These are phyloP conservation scores for Coemansia sp. DNA, from an alignment of 371 early-diverging fungal genomes.

Conservation along the genomic window DNA sequence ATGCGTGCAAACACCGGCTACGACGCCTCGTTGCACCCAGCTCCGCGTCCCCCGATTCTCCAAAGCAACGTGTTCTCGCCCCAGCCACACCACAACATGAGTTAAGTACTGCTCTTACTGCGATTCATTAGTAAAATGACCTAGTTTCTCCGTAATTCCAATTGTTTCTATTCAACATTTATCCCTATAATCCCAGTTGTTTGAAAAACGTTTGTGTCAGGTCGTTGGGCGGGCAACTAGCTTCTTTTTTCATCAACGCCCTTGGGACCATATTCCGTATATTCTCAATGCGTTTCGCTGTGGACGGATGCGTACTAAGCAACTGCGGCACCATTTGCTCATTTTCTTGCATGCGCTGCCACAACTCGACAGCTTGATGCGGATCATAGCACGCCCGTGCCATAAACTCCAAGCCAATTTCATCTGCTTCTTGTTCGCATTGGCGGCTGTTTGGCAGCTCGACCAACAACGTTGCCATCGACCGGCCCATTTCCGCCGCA, in stretches of 20 bases:
- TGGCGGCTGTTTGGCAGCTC: slow-evolving; percentile 83
- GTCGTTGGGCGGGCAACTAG: slow-evolving; percentile 49
- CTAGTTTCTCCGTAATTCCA: background rate
- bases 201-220: slow-evolving; percentile 18
- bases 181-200: background rate
- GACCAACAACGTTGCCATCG: slow-evolving; percentile 61
- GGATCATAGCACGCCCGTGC: slow-evolving; percentile 93
- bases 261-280: slow-evolving; percentile 72
- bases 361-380: slow-evolving; percentile 65
- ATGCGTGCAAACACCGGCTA: background rate
- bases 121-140: background rate
- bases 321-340: slow-evolving; percentile 61
- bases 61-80: slow-evolving; percentile 9
- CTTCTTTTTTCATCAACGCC: slow-evolving; percentile 52
- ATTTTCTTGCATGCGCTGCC: slow-evolving; percentile 56
- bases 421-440: slow-evolving; percentile 91
- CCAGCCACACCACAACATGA: background rate
- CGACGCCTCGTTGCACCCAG: background rate
- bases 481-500: slow-evolving; percentile 54
- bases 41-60: background rate
- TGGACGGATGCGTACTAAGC: slow-evolving; percentile 84
- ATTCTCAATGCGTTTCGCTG: slow-evolving; percentile 66
- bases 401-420: slow-evolving; percentile 83
- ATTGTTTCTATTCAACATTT: background rate
- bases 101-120: background rate